Evolutionary conservation across 140 eudicot genomes (phyloP), one percentile per base, ranked within the genome.

Genomic region (Cichorium intybus): DNA sequence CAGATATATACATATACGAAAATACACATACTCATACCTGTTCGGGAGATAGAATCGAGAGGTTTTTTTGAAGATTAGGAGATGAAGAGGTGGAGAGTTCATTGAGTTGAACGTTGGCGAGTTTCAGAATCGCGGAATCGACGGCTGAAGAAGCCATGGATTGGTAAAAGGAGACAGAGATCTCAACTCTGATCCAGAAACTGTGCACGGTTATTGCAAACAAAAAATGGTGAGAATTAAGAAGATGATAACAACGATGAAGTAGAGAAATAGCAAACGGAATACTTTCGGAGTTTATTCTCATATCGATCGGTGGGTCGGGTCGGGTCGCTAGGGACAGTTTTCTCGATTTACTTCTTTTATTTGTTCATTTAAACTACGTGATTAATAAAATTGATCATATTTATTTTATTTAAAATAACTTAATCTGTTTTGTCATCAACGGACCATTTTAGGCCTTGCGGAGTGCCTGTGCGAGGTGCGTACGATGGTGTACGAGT

Each of bases 11-110:
- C n/a, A 34, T 52, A 27, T 2, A n/a, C n/a, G n/a, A n/a, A n/a
- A n/a, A 15, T 17, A 5, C 24, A 58, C 28, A 16, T 28, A 66
- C 15, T 4, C n/a, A n/a, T 24, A 91, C 99, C 92, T 93, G 97
- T 2, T 84, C 59, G 11, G 95, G 77, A 24, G 97, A 66, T 56
- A 93, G 84, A 28, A 93, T 63, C 0, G 84, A 68, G 57, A 93
- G 86, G 21, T 88, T 93, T 29, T 78, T 85, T 23, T 61, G 78
- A 43, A 93, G 84, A 76, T 88, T 87, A 2, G 87, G 88, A 14
- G 77, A 83, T 50, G 87, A 79, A 22, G 88, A 54, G 21, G 81
- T 69, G 68, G 76, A 79, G 70, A 75, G 88, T 55, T 55, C 76
- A 57, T 74, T 71, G 75, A 81, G 77, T 76, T 60, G 54, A 56